A percentile compares a stretch with the other conserved stretches of the same genome.
These are phyloP conservation scores for Backusella australiensis DNA, from an alignment of 192 early-diverging fungal species.

Conservation along the genomic window DNA sequence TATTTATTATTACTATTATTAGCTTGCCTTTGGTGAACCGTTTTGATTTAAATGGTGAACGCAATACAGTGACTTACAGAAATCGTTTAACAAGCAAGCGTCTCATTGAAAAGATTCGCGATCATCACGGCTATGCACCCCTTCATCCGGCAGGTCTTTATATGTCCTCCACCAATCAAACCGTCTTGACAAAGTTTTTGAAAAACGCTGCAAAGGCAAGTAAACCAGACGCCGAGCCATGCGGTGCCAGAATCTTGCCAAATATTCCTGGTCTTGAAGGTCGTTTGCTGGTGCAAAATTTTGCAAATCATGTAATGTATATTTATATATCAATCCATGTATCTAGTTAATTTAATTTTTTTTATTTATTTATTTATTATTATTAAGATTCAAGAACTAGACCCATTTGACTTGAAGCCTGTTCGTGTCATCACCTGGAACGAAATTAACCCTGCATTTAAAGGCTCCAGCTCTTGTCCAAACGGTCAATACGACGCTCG, in stretches of 20 bases:
- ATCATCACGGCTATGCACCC: slow-evolving; percentile 71
- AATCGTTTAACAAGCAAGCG: slow-evolving; percentile 63
- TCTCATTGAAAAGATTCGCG: slow-evolving; percentile 58
- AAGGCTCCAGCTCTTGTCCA: slow-evolving; percentile 62
- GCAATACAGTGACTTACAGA: slow-evolving; percentile 55
- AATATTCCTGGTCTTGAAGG: slow-evolving; percentile 59
- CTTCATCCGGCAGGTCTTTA: slow-evolving; percentile 66
- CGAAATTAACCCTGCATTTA: slow-evolving; percentile 64
- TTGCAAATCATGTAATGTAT: slow-evolving; percentile 56
- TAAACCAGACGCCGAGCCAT: slow-evolving; percentile 67
- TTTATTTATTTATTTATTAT: neutral
- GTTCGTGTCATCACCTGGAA: slow-evolving; percentile 55
- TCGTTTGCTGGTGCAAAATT: slow-evolving; percentile 65
- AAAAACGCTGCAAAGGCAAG: slow-evolving; percentile 43
- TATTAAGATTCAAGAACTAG: slow-evolving; percentile 59
- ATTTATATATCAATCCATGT: neutral
- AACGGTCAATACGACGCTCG: slow-evolving; percentile 68
- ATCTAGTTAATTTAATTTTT: neutral
- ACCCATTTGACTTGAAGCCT: slow-evolving; percentile 63
- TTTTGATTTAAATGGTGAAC: slow-evolving; percentile 58
- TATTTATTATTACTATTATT: neutral
- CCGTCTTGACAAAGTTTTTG: slow-evolving; percentile 61
- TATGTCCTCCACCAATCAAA: slow-evolving; percentile 68
- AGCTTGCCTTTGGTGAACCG: slow-evolving; percentile 71
- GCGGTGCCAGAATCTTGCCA: slow-evolving; percentile 57